Percentiles rank a stretch among this genome's conserved stretches.
phyloP scores from a whole-genome alignment of 73 alveolate genomes.

The Urostyla sp. region DNA sequence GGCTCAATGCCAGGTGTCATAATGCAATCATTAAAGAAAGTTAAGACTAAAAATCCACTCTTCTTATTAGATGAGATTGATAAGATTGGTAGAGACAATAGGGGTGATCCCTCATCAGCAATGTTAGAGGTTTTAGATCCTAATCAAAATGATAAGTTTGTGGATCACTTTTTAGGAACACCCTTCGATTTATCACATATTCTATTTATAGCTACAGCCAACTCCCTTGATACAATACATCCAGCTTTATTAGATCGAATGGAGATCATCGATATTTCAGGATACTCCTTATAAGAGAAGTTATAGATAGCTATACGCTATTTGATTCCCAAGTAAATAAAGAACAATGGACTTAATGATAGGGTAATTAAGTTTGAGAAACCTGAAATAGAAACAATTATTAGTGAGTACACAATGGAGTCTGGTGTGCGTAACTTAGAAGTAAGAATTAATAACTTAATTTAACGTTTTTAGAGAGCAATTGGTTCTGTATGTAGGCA shows the following conservation, averaged over 20 bases:
- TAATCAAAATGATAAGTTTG: conserved; percentile 89
- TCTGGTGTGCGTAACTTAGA: conserved; percentile 90
- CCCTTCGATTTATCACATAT: conserved; percentile 88
- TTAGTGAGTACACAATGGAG: conserved; percentile 79
- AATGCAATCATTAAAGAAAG: conserved; percentile 83
- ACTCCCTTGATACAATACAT: conserved; percentile 85
- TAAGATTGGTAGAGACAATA: conserved; percentile 84
- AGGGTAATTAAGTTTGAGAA: conserved; percentile 61
- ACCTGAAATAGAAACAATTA: conserved; percentile 60
- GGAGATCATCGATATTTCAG: conserved; percentile 93
- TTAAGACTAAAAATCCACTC: conserved; percentile 92
- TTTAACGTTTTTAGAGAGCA: conserved; percentile 61
- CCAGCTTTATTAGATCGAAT: conserved; percentile 93
- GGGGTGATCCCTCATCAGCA: conserved; percentile 96
- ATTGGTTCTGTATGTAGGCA: conserved; percentile 82
- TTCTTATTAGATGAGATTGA: conserved; percentile 97
- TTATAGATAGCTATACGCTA: conserved; percentile 84
- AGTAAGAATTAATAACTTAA: background rate
- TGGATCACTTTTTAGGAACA: conserved; percentile 84
- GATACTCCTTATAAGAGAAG: conserved; percentile 89
- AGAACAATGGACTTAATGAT: conserved; percentile 79
- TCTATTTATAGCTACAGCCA: conserved; percentile 87
- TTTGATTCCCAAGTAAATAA: conserved; percentile 89
- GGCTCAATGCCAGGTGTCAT: conserved; percentile 96
- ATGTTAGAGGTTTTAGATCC: conserved; percentile 96